Evolutionary conservation across 2,329 filamentous ascomycete genomes (phyloP).

Genomic region (Elsinoe perseae): DNA sequence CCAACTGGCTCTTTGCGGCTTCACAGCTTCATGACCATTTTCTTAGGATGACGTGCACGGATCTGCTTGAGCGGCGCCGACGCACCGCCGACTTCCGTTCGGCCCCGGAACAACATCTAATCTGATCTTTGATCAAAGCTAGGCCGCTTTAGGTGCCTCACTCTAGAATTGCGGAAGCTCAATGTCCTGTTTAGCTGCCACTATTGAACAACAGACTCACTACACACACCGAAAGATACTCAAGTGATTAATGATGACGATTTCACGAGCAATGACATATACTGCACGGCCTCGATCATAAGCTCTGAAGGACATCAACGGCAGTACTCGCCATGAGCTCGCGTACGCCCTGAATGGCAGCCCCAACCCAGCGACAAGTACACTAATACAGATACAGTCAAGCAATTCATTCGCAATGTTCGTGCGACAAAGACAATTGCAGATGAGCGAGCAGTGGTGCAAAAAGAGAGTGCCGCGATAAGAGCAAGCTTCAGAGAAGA

Average conservation of each 20-base stretch:
- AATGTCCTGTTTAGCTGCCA: not conserved
- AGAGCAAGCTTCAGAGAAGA: conserved; percentile 96
- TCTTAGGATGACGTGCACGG: not conserved
- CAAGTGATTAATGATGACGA: conserved; percentile 1
- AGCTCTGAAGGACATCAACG: not conserved
- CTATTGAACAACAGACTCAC: not conserved
- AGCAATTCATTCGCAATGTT: conserved; percentile 99
- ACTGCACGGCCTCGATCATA: not conserved
- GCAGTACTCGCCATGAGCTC: conserved; percentile 44
- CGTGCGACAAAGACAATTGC: conserved; percentile 97
- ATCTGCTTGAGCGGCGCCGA: not conserved
- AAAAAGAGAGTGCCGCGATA: conserved; percentile 97
- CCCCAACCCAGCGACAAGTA: not conserved
- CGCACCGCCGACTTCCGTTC: conserved; percentile 1
- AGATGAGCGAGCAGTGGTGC: conserved; percentile 94
- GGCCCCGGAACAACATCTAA: not conserved
- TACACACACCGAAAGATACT: not conserved
- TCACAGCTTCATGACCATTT: conserved; percentile 1
- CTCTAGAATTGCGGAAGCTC: conserved; percentile 7
- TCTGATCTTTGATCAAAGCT: not conserved
- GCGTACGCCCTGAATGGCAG: conserved; percentile 37
- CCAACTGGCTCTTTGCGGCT: not conserved
- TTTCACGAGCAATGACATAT: not conserved
- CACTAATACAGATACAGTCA: conserved; percentile 54
- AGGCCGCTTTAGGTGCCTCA: not conserved